Base-by-base conservation (phyloP, 805 yeast genomes). In the Metschnikowia lochheadii region DNA sequence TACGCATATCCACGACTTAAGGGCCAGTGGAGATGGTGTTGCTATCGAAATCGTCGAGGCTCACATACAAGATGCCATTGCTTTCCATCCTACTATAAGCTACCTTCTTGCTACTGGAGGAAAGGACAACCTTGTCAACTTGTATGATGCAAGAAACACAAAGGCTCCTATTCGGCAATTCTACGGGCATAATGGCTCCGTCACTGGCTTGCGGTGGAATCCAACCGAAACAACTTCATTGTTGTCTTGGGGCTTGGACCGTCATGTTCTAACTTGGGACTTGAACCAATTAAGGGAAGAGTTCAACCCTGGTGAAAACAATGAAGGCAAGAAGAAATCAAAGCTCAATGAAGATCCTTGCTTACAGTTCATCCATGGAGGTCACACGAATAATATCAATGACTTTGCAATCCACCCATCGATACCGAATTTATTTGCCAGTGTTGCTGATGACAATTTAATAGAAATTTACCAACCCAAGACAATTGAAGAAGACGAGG, bases 281-380 rank as follows among this genome's bases (percentile, higher is more conserved):
- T 71, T 89, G 55, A 71, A 74, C 50, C 74, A 75, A 52, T 66
- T 86, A 50, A 80, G 76, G 31, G 82, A 81, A 49, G 85, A 81
- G 33, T 80, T 78, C 54, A 40, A 62, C 2, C 68, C 71, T 42
- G 51, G 52, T 13, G 67, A 63, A 3, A 29, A 33, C 10, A 44
- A 46, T 10, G 77, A 72, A 46, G 80, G 80, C 51, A 79, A 75
- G 47, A 85, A 78, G 56, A 84, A 79, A 54, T 76, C 77, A 29
- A 67, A 57, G 49, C 56, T 54, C 29, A 80, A 78, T 53, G 81
- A 82, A 10, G 95, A 90, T 55, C 94, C 96, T 5, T 85, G 89
- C 63, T 76, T 89, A 50, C 68, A 70, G 21, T 89, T 88, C 62
- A 79, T 88, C 60, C 96, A 90, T 66, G 96, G 95, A 14, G 96